A percentile compares a stretch with the other conserved stretches of the same genome.
Evolutionary conservation across 768 basidiomycete species (phyloP).

Genomic region (Coprinopsis strossmayeri): DNA sequence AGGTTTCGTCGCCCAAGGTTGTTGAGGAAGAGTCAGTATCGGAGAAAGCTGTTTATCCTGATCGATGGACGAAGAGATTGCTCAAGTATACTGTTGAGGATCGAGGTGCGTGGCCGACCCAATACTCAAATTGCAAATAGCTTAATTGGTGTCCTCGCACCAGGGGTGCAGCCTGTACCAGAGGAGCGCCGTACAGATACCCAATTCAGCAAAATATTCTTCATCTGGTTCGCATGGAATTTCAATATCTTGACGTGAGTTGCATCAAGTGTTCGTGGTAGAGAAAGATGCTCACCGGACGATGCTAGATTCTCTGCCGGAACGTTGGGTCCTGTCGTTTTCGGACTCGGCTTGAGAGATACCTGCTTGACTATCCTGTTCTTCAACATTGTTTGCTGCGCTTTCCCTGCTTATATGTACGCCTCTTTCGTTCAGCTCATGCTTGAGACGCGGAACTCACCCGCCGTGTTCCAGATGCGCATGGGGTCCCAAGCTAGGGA

Average conservation of each 20-base stretch:
- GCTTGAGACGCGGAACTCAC: neutral
- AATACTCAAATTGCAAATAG: neutral
- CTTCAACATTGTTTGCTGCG: slow-evolving; percentile 56
- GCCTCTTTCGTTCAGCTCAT: neutral
- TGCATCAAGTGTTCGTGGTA: neutral
- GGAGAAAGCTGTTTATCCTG: slow-evolving; percentile 3
- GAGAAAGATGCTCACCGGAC: neutral
- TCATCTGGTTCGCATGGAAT: slow-evolving; percentile 72
- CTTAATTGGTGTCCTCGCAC: slow-evolving; percentile 40
- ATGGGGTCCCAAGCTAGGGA: slow-evolving; percentile 80
- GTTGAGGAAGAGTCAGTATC: no score
- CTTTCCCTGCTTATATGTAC: slow-evolving; percentile 58
- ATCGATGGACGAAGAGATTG: slow-evolving; percentile 11
- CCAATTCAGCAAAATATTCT: slow-evolving; percentile 65
- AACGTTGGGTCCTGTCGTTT: slow-evolving; percentile 56
- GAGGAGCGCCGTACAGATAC: slow-evolving; percentile 50
- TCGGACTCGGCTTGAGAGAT: slow-evolving; percentile 54
- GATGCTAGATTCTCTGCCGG: slow-evolving; percentile 57
- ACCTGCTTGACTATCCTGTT: slow-evolving; percentile 61
- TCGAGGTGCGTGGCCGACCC: slow-evolving; percentile 20
- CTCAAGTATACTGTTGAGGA: slow-evolving; percentile 23
- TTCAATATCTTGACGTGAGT: slow-evolving; percentile 56
- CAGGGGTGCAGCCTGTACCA: slow-evolving; percentile 52
- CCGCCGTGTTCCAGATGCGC: slow-evolving; percentile 20
- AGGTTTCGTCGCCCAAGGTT: no score